These are phyloP conservation scores for Solanum piurae DNA, from an alignment of 257 asterid genomes.

Conservation along the genomic window DNA sequence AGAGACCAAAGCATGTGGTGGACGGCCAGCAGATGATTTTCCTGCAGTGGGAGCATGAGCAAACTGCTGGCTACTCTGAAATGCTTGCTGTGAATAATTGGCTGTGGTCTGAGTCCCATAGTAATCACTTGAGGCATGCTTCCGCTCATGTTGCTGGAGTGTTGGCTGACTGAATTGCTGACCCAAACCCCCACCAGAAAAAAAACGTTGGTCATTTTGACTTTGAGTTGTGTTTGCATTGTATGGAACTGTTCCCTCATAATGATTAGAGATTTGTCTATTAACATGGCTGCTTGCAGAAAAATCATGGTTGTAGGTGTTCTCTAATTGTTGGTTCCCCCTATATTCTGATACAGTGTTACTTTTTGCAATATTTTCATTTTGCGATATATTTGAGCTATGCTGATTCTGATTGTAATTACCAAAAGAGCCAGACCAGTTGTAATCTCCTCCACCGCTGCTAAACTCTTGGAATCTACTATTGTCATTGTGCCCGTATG, in stretches of 20 bases:
- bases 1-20: constrained; percentile 86
- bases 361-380: constrained; percentile 21
- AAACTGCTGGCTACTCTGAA: constrained; percentile 39
- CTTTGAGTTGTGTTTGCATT: constrained; percentile 25
- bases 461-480: constrained; percentile 21
- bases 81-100: constrained; percentile 41
- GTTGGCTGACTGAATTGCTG: constrained; percentile 42
- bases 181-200: constrained; percentile 30
- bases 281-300: constrained; percentile 21
- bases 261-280: constrained; percentile 25
- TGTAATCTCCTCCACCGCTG: constrained; percentile 34
- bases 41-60: constrained; percentile 45
- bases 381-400: constrained; percentile 32
- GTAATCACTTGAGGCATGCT: constrained; percentile 33
- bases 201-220: constrained; percentile 11
- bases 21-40: constrained; percentile 89
- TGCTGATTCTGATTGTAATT: constrained; percentile 35
- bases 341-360: constrained; percentile 26
- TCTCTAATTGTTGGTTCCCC: constrained; percentile 29
- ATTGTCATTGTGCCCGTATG: constrained; percentile 19
- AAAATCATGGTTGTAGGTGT: constrained; percentile 23
- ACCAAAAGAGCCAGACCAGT: constrained; percentile 31
- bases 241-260: constrained; percentile 25
- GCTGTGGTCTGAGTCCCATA: constrained; percentile 31
- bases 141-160: constrained; percentile 36